Base-by-base conservation (phyloP, 768 basidiomycete genomes). In the Calocera cornea region DNA sequence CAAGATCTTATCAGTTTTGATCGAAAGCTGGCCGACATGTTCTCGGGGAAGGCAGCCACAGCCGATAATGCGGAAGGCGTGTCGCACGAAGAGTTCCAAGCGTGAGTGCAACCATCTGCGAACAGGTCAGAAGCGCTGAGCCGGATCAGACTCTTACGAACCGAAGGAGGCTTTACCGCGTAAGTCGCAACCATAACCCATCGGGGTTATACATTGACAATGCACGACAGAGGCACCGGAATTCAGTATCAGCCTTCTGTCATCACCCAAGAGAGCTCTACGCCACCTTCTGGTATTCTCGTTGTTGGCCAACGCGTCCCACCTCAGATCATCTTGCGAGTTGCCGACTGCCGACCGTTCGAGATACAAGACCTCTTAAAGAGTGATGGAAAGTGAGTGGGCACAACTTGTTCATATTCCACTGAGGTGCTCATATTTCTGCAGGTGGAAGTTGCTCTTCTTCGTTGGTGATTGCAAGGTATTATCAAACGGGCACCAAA, bases 361-460 rank as follows among this genome's bases (percentile, higher is more conserved):
- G 81, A 86, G 67, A 74, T 87, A 17, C 85, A 86, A 66, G 82
- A 85, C 66, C 72, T 84, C 12, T 68, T 84, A 8, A 60, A 60
- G 31, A 60, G 54, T 33, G 54, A 60, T 33, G 54, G 14, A 27
- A 60, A 60, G 54, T 60, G 16, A 60, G 54, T 50, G 24, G 24
- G 10, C 49, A 50, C 11, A 10, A 7, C 14, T 10, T 27, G 49
- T 14, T 7, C 49, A 11, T 50, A 50, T 50, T 14, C 24, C 49
- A 11, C 10, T 10, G 22, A 24, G 10, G 19, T 47, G 7, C 44
- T 47, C 5, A 47, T 19, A 3, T 3, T 47, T 19, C 8, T 3
- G 7, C 31, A 60, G 54, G 54, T 60, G 54, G 54, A 60, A 60
- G 22, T 19, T 60, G 10, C 54, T 60, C 2, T 60, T 60, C 31